These are phyloP conservation scores for Diaporthe helianthi DNA, from an alignment of 2,329 filamentous ascomycete genomes.

Conservation along the genomic window DNA sequence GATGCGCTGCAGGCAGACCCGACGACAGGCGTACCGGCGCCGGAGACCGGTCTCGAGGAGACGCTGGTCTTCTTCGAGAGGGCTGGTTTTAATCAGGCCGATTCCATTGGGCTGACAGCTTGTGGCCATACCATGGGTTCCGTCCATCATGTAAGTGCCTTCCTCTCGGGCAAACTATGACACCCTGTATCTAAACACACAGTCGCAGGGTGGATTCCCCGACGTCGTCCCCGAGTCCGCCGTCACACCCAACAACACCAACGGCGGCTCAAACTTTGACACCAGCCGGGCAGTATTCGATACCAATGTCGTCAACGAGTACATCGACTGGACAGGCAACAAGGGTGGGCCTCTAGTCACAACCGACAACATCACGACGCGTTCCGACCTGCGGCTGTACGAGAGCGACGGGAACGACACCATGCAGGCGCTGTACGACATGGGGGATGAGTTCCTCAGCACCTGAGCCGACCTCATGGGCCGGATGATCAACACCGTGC, in stretches of 20 bases:
- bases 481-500: conserved; percentile 42
- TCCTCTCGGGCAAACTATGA: too few species aligned
- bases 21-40: conserved; percentile 41
- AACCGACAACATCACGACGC: conserved; percentile 7
- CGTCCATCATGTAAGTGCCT: conserved; percentile 38
- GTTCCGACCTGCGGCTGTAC: conserved; percentile 41
- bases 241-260: conserved; percentile 5
- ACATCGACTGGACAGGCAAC: conserved; percentile 16
- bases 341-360: conserved; percentile 14
- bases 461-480: conserved; percentile 39
- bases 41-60: conserved; percentile 38
- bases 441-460: conserved; percentile 37
- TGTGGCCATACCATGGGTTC: conserved; percentile 43
- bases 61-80: conserved; percentile 39
- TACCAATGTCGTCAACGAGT: conserved; percentile 12
- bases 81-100: conserved; percentile 39
- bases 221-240: conserved; percentile 13
- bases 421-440: conserved; percentile 39
- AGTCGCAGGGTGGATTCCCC: neutral
- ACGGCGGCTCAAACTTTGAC: conserved; percentile 18
- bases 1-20: conserved; percentile 40
- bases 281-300: neutral
- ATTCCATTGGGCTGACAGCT: conserved; percentile 40
- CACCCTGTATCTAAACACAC: neutral
- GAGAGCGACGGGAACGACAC: conserved; percentile 41